Evolutionary conservation across 2,329 filamentous ascomycete genomes (phyloP), one percentile per base, ranked within the genome.

Genomic region (Fusarium circinatum): DNA sequence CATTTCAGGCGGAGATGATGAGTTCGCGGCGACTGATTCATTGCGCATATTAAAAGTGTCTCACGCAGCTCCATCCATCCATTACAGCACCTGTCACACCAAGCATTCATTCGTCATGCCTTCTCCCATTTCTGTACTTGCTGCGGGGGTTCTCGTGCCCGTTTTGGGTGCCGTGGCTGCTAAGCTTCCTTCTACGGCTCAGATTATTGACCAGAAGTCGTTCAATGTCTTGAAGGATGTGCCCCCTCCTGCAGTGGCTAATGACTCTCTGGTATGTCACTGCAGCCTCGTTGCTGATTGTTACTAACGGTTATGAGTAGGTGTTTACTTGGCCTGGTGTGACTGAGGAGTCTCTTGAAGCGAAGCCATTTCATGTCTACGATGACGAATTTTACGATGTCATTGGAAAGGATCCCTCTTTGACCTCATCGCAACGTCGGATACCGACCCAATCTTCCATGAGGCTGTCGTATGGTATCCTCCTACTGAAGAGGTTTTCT

Each of bases 401-500:
- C 17, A 83, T 89, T 24, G 88, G 88, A 5, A 32, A 75, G 0
- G 79, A 85, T 6, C 87, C 88, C 0, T 85, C 86, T 0, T 76
- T 89, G 63, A 87, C 87, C 79, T 88, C 18, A 84, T 89, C n/a
- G 86, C 85, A 3, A 80, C 83, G 10, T 82, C 84, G 2, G 83
- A 80, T 0, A 79, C 76, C 0, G 82, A 88, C 57, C 86, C 86
- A 0, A 71, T 88, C 12, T 89, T 88, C 52, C 88, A 90, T 61
- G 88, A 90, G 70, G 88, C 88, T 8, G 85, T 87, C 11, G 83
- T 88, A 0, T 90, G 86, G 86, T 85, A 83, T 28, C 79, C 75
- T 9, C 82, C 81, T 4, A 87, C 85, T 0, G 83, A 88, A 32
- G 87, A 89, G 64, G 81, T 88, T 13, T 88, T 89, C 75, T 89